Percentiles rank a stretch among this genome's conserved stretches.
phyloP scores from a whole-genome alignment of 2,329 filamentous ascomycete species.

The Corniculantispora saksenae region DNA sequence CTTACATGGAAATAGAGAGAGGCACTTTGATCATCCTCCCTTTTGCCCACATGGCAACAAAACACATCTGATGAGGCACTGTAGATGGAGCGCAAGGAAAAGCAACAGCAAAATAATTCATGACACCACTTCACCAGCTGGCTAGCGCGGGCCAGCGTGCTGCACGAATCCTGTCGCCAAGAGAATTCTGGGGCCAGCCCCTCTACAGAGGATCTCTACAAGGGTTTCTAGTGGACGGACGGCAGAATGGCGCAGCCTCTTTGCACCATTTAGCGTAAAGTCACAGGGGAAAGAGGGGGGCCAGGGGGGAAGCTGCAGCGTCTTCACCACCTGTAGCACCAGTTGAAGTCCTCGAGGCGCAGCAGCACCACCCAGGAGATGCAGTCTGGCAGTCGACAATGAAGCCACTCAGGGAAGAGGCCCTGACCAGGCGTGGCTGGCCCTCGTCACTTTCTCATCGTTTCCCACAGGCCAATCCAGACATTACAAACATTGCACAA shows the following conservation, averaged over 20 bases:
- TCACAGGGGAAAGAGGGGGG: neutral
- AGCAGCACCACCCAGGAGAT: neutral
- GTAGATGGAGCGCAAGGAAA: neutral
- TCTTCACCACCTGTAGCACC: no score
- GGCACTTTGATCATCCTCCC: no score
- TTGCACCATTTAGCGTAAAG: neutral
- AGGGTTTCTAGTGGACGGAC: constrained; percentile 5
- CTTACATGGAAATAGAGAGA: neutral
- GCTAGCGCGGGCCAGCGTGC: no score
- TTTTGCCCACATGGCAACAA: no score
- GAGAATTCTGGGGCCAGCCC: constrained; percentile 4
- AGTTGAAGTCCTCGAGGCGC: neutral
- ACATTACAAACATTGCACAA: no score
- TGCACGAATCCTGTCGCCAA: constrained; percentile 2
- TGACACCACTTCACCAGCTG: neutral
- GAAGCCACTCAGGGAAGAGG: no score
- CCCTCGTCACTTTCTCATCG: no score
- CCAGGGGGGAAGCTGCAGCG: neutral
- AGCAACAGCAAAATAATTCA: neutral
- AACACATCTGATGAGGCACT: no score
- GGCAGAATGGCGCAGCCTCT: neutral
- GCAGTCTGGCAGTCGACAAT: no score
- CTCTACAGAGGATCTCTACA: neutral
- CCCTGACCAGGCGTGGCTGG: no score
- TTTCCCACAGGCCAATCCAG: no score